Conservation (phyloP, 495 filamentous ascomycete genomes). For the Bacidia rubella region DNA sequence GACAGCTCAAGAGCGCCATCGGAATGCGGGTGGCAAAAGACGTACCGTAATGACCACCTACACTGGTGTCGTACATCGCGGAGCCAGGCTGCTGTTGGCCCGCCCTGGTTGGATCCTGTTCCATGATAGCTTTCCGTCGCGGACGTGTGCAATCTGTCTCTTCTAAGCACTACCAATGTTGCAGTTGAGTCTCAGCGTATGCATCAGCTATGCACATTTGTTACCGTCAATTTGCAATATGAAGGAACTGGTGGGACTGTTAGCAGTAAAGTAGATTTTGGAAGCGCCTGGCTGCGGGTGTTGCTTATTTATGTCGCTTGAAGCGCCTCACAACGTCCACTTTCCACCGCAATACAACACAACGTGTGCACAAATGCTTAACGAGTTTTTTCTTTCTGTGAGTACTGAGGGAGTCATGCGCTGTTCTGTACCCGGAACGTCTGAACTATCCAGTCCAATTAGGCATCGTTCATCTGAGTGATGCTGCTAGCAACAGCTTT, state of each 20-base stretch:
- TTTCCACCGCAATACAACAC: background rate
- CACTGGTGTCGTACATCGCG: conserved; percentile 62
- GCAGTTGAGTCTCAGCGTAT: too few species aligned
- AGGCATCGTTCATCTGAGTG: too few species aligned
- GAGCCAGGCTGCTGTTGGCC: conserved; percentile 42
- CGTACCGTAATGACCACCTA: conserved; percentile 84
- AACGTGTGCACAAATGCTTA: too few species aligned
- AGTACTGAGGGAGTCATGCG: too few species aligned
- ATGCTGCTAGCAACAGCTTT: too few species aligned
- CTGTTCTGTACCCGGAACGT: too few species aligned
- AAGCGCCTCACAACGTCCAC: background rate
- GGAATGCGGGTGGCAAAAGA: conserved; percentile 11
- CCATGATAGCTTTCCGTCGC: conserved; percentile 36
- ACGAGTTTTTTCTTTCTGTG: too few species aligned
- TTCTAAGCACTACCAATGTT: too few species aligned
- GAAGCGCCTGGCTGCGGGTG: background rate
- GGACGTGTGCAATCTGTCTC: too few species aligned
- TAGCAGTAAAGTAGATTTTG: background rate
- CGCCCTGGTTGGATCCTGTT: conserved; percentile 38
- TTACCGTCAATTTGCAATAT: background rate
- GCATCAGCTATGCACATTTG: too few species aligned
- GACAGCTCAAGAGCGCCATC: too few species aligned
- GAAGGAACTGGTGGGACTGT: background rate
- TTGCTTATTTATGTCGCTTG: background rate
- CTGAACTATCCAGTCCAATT: too few species aligned